Base-by-base conservation (phyloP, 345 rosid genomes). In the Nasturtium officinale region DNA sequence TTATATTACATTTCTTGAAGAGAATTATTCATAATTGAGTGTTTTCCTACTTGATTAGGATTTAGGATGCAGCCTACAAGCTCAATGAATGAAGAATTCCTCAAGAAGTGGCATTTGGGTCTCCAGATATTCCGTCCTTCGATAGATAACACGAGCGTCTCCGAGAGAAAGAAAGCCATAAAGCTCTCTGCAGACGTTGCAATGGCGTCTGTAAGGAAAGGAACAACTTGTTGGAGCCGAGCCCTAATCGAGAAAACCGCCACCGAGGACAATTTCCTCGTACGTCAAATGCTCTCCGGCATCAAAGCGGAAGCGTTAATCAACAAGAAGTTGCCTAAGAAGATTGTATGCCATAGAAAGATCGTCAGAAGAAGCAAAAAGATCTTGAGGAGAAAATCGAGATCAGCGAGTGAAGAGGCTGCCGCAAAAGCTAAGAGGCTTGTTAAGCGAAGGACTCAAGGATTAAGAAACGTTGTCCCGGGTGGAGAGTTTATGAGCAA, bases 151-250 rank as follows among this genome's bases (percentile, higher is more conserved):
- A 81, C 82, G 72, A 86, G 67, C 71, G 37, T 93, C 56, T 61
- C 65, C 50, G 88, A 87, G 64, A 85, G 98, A 57, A 90, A 85
- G 77, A 87, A 79, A 63, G 87, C 89, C 6, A 90, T 93, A 71
- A 89, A 90, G 78, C 83, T 90, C 73, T 85, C 98, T 0, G 88
- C 98, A 17, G 98, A 93, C 71, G 67, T 93, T 38, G 97, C 98
- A 58, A 84, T 93, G 82, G 98, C 98, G 47, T 85, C 91, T 7
- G 74, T 89, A 9, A 83, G 90, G 75, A 86, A 83, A 20, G 83
- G 86, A 46, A 77, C 80, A n/a, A 89, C 92, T 32, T 77, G 78
- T 40, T 93, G 98, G 98, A 89, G 97, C 28, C 90, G 90, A 30
- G 97, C 98, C 55, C 77, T 89, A 72, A 80, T 93, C 38, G 81